Evolutionary conservation across 139 green algal genomes (phyloP), one percentile per base, ranked within the genome.

Genomic region (Chlorella sp.): DNA sequence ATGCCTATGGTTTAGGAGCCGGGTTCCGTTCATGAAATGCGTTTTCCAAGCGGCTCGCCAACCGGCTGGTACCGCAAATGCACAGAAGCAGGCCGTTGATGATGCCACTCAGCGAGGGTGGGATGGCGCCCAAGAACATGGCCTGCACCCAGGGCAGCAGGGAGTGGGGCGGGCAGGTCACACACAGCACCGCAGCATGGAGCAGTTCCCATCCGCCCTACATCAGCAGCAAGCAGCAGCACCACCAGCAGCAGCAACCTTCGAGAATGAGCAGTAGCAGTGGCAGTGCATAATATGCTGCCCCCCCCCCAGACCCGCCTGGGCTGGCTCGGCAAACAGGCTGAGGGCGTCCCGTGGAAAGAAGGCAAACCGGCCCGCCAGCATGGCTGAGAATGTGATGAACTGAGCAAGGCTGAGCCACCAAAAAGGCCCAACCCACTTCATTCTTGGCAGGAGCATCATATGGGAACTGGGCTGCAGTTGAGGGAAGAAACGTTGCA

Each of bases 391-490:
- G 44, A 78, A 78, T 5, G 44, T 28, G 28, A 2, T 30, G 28
- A 78, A 78, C 5, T 62, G 43, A 4, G 11, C 43, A 2, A 78
- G 1, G 26, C 41, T 48, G 26, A 78, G 44, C 73, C 73, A 78
- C 73, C 73, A 78, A 14, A 78, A n/a, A 78, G 4, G 43, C 73
- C 73, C 73, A 78, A 44, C 73, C 73, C 26, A n/a, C 73, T 44
- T 78, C 73, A 6, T 62, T 24, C 44, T 41, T 64, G 26, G 20
- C 44, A 7, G 73, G 73, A 3, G 44, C 44, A 22, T 41, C 73
- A 28, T 78, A 78, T 6, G 73, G 73, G 28, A 64, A 78, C 3
- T 40, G 16, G n/a, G 28, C 65, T 72, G 65, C 65, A 72, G 58
- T 17, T n/a, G 58, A 17, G 58, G 19, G 58, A 28, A 22, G 32